Evolutionary conservation across 2,329 filamentous ascomycete species (phyloP).

Genomic region (Grosmannia serpens): DNA sequence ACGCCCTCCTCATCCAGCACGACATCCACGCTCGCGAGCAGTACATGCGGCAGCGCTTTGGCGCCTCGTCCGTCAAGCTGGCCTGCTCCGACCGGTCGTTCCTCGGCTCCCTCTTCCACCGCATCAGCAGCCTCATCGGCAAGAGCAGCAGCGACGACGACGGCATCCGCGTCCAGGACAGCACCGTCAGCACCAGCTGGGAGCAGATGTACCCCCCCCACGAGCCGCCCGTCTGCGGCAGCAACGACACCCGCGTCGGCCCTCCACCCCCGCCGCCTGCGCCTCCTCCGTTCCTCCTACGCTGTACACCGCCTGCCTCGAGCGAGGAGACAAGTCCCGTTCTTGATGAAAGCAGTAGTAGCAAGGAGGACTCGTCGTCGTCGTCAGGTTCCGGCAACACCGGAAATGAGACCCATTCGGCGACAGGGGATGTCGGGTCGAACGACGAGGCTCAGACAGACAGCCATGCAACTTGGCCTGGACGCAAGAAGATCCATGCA

Average conservation of each 20-base stretch:
- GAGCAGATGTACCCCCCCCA: neutral
- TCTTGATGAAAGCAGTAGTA: no score
- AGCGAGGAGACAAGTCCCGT: neutral
- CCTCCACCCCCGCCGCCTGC: constrained; percentile 7
- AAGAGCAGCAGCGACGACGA: neutral
- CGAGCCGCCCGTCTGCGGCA: neutral
- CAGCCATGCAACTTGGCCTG: neutral
- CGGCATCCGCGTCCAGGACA: neutral
- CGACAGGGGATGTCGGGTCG: neutral
- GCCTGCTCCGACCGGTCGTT: constrained; percentile 20
- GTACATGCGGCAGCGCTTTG: constrained; percentile 9
- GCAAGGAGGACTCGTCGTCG: neutral
- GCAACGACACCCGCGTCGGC: neutral
- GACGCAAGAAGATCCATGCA: neutral
- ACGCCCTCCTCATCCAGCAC: constrained; percentile 6
- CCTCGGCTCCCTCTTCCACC: constrained; percentile 23
- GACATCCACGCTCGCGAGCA: constrained; percentile 8
- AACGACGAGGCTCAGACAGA: neutral
- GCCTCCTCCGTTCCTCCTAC: constrained; percentile 10
- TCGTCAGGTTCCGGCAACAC: neutral
- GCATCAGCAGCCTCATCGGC: neutral
- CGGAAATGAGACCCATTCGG: neutral
- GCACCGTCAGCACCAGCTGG: neutral
- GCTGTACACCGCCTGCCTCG: constrained; percentile 6
- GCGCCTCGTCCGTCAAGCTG: neutral